Base-by-base conservation (phyloP, 139 green algal species). In the Desmodesmus armatus region DNA sequence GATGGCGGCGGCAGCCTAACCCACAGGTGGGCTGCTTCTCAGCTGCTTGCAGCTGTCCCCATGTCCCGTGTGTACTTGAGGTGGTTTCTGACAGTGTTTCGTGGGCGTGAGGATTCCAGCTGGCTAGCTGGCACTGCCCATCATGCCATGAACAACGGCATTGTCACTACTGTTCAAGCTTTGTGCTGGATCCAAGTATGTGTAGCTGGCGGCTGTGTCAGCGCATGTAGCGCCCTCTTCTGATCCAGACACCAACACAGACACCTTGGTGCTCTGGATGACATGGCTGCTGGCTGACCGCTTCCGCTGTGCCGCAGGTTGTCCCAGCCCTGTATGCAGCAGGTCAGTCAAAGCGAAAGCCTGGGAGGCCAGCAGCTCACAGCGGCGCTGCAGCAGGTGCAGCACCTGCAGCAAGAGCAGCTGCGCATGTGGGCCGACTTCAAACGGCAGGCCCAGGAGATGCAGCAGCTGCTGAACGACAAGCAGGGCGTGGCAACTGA, bases 381-480 rank as follows among this genome's bases (percentile, higher is more conserved):
- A 5, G 53, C 75, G 27, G 75, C 75, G 15, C 35, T 82, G 75
- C 75, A 82, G 19, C 23, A 82, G 23, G 19, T 82, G 75, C 75
- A 82, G 19, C 23, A 82, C 6, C 53, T 82, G 75, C 53, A 70
- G 25, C 49, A 82, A 15, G 44, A 80, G 47, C 72, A 80, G 29
- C 39, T 29, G 1, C 29, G 65, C 29, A 80, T 80, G 72, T 65
- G 72, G 72, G 44, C 65, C 29, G 72, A 80, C 44, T 80, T 80
- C 29, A 80, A 29, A 5, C n/a, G 29, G 3, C 72, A 80, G 29
- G 72, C 72, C 0, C 49, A 62, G 55, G 72, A 29, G 11, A 4
- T 80, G 33, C 44, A 80, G 4, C 75, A 82, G 53, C 53, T 82
- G 75, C 53, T 82, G 53, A 6, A 49, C 23, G 75, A 71, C 5